phyloP scores from a whole-genome alignment of 2,329 filamentous ascomycete genomes.

The Bipolaris cookei region DNA sequence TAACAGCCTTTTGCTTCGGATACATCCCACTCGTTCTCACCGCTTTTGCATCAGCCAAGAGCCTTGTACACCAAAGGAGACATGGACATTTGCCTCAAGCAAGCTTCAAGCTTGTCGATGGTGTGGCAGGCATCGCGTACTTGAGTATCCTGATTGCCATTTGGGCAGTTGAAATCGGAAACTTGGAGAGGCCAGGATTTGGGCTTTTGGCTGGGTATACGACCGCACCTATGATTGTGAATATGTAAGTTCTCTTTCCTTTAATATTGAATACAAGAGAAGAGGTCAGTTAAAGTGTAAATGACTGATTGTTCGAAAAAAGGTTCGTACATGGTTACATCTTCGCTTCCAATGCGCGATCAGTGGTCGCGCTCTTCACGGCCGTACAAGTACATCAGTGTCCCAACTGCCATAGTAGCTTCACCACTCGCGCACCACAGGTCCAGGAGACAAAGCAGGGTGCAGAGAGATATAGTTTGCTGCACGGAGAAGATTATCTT shows the following conservation, averaged over 20 bases:
- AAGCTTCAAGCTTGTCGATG: constrained; percentile 15
- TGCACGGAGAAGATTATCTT: constrained; percentile 27
- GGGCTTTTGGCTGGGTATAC: constrained; percentile 25
- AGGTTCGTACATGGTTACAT: constrained; percentile 23
- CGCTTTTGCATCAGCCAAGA: constrained; percentile 8
- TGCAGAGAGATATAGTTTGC: constrained; percentile 22
- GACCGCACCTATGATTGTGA: constrained; percentile 28
- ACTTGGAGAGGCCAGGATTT: constrained; percentile 7
- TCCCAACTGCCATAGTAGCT: constrained; percentile 25
- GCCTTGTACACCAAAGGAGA: constrained; percentile 8
- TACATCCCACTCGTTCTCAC: constrained; percentile 26
- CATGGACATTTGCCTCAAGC: constrained; percentile 5
- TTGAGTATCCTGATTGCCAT: constrained; percentile 20
- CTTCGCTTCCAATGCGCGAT: constrained; percentile 13
- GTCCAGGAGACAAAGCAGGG: constrained; percentile 7
- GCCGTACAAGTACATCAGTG: constrained; percentile 16
- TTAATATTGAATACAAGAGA: background rate
- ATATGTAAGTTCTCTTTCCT: constrained; percentile 20
- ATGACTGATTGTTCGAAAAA: background rate
- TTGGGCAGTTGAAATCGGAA: constrained; percentile 18
- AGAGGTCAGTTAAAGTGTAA: background rate
- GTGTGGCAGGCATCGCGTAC: constrained; percentile 10
- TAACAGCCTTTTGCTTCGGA: constrained; percentile 21
- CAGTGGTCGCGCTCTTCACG: background rate
- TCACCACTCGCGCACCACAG: background rate